Evolutionary conservation across 2,329 filamentous ascomycete species (phyloP), one percentile per base, ranked within the genome.

Genomic region (Trichoderma sp.): DNA sequence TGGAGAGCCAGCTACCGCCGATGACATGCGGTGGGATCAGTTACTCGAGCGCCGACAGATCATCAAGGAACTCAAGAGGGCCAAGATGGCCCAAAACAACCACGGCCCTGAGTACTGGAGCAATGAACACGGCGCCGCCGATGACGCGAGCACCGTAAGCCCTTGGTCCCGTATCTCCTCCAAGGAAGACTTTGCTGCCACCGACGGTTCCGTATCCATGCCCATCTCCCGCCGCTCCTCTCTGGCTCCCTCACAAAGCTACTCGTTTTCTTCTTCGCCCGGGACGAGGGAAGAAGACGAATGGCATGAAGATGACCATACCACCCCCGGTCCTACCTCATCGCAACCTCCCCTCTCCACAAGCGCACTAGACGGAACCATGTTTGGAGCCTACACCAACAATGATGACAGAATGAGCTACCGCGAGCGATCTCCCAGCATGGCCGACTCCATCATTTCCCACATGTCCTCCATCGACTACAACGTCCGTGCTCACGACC

Each of bases 401-500:
- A 32, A 32, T 8, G 89, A 90, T 72, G 88, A 91, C 4, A 81
- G 83, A 26, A 83, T 61, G 26, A 70, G 64, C 26, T 72, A 87
- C 66, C 88, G 91, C 56, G 89, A 89, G 57, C 88, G 93, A 65
- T 93, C 93, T 4, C 92, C 93, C 39, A 97, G 94, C 79, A 88
- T 95, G 82, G 90, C 92, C 4, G 93, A 93, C 68, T 96, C 93
- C 73, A 89, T 90, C 77, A 90, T 92, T 77, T 89, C 92, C 65
- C 86, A 91, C 82, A 89, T 91, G 87, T 91, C 89, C 4, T 90
- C 89, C 0, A 81, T 91, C 47, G 89, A 91, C 77, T 89, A 85
- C 77, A 87, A 87, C 75, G 79, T 82, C 9, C 86, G 85, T 57
- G 82, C 84, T 14, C 90, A 92, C 73, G 89, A 92, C 74, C 86